Conservation (phyloP, 1,139 yeast species). For the Kodamaea anthophila region DNA sequence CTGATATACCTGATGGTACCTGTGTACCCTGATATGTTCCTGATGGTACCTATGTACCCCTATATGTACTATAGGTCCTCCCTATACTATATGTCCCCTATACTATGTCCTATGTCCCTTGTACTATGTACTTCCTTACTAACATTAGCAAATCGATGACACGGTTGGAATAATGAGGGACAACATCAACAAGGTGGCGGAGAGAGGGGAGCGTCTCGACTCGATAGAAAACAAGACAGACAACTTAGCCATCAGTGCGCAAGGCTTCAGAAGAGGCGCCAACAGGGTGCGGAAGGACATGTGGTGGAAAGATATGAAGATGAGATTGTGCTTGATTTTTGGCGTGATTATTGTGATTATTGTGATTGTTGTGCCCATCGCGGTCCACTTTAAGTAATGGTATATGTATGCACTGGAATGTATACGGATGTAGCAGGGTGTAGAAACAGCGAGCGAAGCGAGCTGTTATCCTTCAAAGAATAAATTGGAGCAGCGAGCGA, state of each 20-base stretch:
- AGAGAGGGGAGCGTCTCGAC: slow-evolving; percentile 89
- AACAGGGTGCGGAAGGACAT: slow-evolving; percentile 96
- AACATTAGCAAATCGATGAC: slow-evolving; percentile 77
- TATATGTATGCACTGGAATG: slow-evolving; percentile 3
- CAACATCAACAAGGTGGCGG: slow-evolving; percentile 92
- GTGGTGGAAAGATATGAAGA: slow-evolving; percentile 99
- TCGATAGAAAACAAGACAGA: slow-evolving; percentile 93
- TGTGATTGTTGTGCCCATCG: slow-evolving; percentile 91
- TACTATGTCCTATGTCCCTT: too few species aligned
- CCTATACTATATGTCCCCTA: too few species aligned
- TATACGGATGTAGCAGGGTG: not conserved
- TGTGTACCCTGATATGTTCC: too few species aligned
- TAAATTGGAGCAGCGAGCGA: not conserved
- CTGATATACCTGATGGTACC: too few species aligned
- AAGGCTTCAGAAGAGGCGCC: slow-evolving; percentile 95
- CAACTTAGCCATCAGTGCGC: slow-evolving; percentile 87
- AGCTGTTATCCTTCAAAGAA: too few species aligned
- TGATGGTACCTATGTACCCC: too few species aligned
- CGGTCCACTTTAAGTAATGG: slow-evolving; percentile 69
- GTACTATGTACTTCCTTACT: too few species aligned
- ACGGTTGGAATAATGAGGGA: slow-evolving; percentile 98
- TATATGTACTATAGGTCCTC: too few species aligned
- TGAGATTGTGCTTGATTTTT: slow-evolving; percentile 86
- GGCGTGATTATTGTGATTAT: slow-evolving; percentile 75
- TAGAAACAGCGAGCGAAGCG: not conserved